A percentile compares a stretch with the other conserved stretches of the same genome.
Conservation (phyloP, 78 protist species). For the Chrysochromulina parva region DNA sequence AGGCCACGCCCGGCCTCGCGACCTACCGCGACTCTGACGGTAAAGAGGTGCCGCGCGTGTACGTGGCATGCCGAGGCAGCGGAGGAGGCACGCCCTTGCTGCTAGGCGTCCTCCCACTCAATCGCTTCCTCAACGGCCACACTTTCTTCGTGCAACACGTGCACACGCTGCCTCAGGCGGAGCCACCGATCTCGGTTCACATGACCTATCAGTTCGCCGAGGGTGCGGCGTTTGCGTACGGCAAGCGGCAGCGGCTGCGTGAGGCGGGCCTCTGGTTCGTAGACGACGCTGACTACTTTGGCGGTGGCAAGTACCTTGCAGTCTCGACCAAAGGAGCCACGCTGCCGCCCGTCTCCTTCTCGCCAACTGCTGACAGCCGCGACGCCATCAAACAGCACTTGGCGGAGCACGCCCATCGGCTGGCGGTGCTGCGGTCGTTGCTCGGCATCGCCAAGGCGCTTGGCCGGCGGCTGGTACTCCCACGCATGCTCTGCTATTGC, state of each 20-base stretch:
- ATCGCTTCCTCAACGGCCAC: constrained; percentile 22
- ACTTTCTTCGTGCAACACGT: constrained; percentile 22
- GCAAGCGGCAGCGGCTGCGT: constrained; percentile 35
- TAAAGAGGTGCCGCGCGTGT: too few relatives aligned
- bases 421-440: neutral
- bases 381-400: neutral
- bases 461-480: neutral
- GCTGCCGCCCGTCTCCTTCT: neutral
- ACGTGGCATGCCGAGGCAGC: too few relatives aligned
- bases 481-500: constrained; percentile 18
- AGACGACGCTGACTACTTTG: neutral
- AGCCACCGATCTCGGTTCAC: neutral
- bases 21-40: too few relatives aligned
- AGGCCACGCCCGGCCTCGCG: neutral
- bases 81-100: neutral
- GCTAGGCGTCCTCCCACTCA: neutral
- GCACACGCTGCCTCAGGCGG: neutral
- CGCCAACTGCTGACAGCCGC: neutral
- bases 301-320: neutral
- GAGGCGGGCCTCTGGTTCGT: neutral
- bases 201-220: constrained; percentile 31
- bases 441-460: constrained; percentile 20
- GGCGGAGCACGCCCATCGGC: neutral
- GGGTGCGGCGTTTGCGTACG: neutral
- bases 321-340: neutral